Percentiles rank a stretch among this genome's conserved stretches.
These are phyloP conservation scores for Trichoderma brevicompactum DNA, from an alignment of 2,329 filamentous ascomycete genomes.

Conservation along the genomic window DNA sequence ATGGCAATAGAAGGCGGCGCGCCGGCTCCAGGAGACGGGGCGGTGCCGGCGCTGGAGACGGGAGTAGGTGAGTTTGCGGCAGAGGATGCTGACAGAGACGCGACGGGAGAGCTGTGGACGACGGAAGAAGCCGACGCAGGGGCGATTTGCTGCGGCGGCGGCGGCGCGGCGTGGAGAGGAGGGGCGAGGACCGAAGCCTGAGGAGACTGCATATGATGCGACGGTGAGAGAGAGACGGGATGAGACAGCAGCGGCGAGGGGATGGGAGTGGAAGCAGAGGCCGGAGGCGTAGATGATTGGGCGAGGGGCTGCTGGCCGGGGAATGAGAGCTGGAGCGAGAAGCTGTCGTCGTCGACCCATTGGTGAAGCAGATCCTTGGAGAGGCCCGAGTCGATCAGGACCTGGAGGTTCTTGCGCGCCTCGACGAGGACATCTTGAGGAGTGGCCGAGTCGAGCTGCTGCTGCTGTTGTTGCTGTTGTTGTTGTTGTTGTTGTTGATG, in stretches of 20 bases:
- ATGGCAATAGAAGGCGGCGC: conserved; percentile 27
- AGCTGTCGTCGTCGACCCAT: conserved; percentile 47
- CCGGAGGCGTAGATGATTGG: conserved; percentile 24
- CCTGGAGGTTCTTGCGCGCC: conserved; percentile 52
- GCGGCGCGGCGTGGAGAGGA: conserved; percentile 40
- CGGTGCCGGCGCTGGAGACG: conserved; percentile 38
- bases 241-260: conserved; percentile 29
- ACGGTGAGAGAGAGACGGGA: conserved; percentile 28
- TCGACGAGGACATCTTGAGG: conserved; percentile 51
- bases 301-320: conserved; percentile 24
- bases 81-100: conserved; percentile 30
- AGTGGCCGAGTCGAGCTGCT: conserved; percentile 41
- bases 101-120: conserved; percentile 29
- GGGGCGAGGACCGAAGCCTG: conserved; percentile 32
- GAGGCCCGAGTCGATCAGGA: conserved; percentile 51
- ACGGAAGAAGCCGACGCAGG: conserved; percentile 32
- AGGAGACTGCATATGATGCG: conserved; percentile 28
- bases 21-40: conserved; percentile 3
- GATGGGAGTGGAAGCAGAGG: conserved; percentile 29
- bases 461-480: conserved; percentile 31
- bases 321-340: conserved; percentile 41
- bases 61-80: conserved; percentile 28
- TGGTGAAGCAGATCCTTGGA: conserved; percentile 50
- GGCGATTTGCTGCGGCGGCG: conserved; percentile 39
- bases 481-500: neutral